Evolutionary conservation across 1,139 yeast genomes (phyloP).

Genomic region (Debaryomyces subglobosus): DNA sequence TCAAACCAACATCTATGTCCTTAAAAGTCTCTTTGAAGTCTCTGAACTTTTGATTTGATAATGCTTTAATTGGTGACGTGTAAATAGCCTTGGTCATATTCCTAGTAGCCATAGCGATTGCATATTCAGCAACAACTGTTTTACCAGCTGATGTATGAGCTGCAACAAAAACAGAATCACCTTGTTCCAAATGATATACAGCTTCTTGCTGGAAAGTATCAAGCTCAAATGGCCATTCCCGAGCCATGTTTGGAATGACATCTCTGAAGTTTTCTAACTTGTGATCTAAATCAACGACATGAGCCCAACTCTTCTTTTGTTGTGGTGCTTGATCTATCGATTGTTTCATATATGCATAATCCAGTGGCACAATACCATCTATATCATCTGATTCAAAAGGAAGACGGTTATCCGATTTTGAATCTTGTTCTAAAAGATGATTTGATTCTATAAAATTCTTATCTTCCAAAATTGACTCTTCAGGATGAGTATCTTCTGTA

Average conservation of each 20-base stretch:
- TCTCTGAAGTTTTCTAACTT: slow-evolving; percentile 81
- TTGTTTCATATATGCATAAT: slow-evolving; percentile 35
- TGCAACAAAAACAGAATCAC: slow-evolving; percentile 96
- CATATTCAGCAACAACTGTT: slow-evolving; percentile 92
- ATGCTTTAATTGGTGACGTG: slow-evolving; percentile 91
- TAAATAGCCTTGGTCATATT: slow-evolving; percentile 91
- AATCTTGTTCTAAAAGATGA: slow-evolving; percentile 4
- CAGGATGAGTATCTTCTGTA: slow-evolving; percentile 17
- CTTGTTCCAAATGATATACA: slow-evolving; percentile 92
- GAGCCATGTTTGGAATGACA: slow-evolving; percentile 89
- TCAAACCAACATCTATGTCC: slow-evolving; percentile 85
- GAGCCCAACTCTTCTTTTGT: slow-evolving; percentile 83
- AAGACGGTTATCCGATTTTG: slow-evolving; percentile 9
- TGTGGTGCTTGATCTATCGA: slow-evolving; percentile 32
- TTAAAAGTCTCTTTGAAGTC: slow-evolving; percentile 84
- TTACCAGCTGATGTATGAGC: slow-evolving; percentile 97
- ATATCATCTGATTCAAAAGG: slow-evolving; percentile 52
- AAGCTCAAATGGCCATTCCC: slow-evolving; percentile 89
- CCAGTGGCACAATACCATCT: slow-evolving; percentile 77
- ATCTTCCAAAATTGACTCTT: slow-evolving; percentile 23
- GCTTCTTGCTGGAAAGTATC: slow-evolving; percentile 98
- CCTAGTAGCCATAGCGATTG: slow-evolving; percentile 88
- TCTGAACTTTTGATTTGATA: slow-evolving; percentile 91
- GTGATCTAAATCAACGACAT: slow-evolving; percentile 85
- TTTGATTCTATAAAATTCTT: slow-evolving; percentile 14